phyloP scores from a whole-genome alignment of 2,329 filamentous ascomycete species.

The Fusarium sp. region DNA sequence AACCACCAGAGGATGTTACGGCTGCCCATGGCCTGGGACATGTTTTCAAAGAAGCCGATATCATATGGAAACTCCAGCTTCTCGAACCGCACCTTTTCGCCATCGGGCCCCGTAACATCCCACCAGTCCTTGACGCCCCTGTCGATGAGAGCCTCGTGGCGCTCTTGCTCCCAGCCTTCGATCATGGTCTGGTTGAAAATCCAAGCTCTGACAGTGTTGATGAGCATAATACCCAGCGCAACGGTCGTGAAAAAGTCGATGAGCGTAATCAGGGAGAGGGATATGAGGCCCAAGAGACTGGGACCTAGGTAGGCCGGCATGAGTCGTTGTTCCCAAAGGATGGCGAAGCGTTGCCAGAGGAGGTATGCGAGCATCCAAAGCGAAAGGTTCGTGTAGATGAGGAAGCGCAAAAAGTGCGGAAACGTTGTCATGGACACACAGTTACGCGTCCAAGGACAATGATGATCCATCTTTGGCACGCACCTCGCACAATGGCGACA shows the following conservation, averaged over 20 bases:
- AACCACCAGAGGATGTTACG: conserved; percentile 72
- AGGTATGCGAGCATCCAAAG: conserved; percentile 69
- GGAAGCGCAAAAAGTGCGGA: conserved; percentile 82
- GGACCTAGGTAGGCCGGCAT: conserved; percentile 80
- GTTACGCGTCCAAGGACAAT: conserved; percentile 85
- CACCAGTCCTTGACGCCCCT: conserved; percentile 58
- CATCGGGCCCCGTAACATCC: conserved; percentile 49
- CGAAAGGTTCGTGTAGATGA: conserved; percentile 71
- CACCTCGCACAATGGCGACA: conserved; percentile 78
- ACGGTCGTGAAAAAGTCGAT: conserved; percentile 66
- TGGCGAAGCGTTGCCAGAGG: conserved; percentile 64
- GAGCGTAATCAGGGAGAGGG: conserved; percentile 67
- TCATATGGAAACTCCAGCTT: conserved; percentile 84
- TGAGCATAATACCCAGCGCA: conserved; percentile 69
- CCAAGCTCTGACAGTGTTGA: conserved; percentile 68
- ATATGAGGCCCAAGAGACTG: conserved; percentile 62
- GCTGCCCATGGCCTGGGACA: conserved; percentile 78
- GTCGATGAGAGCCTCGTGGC: conserved; percentile 65
- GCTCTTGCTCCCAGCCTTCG: conserved; percentile 76
- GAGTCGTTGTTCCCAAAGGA: conserved; percentile 70
- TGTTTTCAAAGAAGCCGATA: conserved; percentile 75
- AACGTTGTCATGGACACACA: conserved; percentile 84
- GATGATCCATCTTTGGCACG: conserved; percentile 83
- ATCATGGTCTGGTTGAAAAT: conserved; percentile 79
- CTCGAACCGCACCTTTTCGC: conserved; percentile 59